A percentile compares a stretch with the other conserved stretches of the same genome.
Conservation (phyloP, 148 eudicot species). For the Nepenthes mirabilis region DNA sequence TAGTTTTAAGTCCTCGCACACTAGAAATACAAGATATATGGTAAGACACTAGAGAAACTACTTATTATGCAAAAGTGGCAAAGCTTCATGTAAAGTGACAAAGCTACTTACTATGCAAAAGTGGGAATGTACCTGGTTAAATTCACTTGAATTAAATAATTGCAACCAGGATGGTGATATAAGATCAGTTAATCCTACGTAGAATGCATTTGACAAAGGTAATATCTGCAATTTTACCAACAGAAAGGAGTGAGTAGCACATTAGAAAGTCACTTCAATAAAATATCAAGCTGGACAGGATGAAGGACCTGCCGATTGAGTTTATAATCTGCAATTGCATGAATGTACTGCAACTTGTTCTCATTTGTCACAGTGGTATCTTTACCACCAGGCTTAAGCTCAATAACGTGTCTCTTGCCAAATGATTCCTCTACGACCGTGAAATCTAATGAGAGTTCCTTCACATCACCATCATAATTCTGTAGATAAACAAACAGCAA, state of each 20-base stretch:
- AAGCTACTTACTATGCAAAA: background rate
- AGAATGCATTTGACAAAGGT: slow-evolving; percentile 85
- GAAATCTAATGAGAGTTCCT: slow-evolving; percentile 84
- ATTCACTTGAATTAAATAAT: slow-evolving; percentile 94
- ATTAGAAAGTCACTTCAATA: slow-evolving; percentile 7
- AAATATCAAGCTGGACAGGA: slow-evolving; percentile 3
- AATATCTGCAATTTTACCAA: slow-evolving; percentile 43
- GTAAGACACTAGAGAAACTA: no score
- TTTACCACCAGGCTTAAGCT: slow-evolving; percentile 90
- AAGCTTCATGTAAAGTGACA: no score
- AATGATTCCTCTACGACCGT: slow-evolving; percentile 79
- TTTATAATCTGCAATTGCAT: slow-evolving; percentile 97
- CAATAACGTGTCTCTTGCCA: slow-evolving; percentile 59
- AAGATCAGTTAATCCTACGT: slow-evolving; percentile 85
- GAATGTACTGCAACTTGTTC: slow-evolving; percentile 87
- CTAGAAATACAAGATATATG: no score
- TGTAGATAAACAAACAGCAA: slow-evolving; percentile 20
- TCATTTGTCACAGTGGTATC: slow-evolving; percentile 72
- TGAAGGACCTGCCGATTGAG: slow-evolving; percentile 77
- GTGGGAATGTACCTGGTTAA: slow-evolving; percentile 64
- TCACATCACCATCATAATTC: slow-evolving; percentile 85
- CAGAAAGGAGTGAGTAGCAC: slow-evolving; percentile 6
- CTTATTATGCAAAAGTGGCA: no score
- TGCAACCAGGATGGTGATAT: slow-evolving; percentile 91
- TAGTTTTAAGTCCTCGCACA: no score